phyloP scores from a whole-genome alignment of 2,329 filamentous ascomycete species.

The Ampelomyces quisqualis region DNA sequence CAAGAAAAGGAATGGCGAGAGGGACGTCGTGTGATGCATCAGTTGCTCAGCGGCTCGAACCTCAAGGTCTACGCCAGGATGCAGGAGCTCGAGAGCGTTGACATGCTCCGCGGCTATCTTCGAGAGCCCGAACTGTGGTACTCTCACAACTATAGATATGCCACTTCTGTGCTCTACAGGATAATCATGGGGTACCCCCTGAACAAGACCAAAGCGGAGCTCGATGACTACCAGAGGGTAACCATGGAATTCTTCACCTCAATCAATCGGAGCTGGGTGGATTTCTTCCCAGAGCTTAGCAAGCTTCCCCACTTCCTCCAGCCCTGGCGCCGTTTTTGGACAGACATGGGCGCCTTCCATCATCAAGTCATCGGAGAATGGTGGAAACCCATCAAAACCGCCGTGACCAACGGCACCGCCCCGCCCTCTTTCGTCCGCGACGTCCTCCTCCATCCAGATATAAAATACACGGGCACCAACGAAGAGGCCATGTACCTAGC shows the following conservation, averaged over 20 bases:
- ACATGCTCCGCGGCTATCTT: slow-evolving; percentile 42
- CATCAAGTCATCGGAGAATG: slow-evolving; percentile 39
- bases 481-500: slow-evolving; percentile 47
- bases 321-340: slow-evolving; percentile 39
- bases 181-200: slow-evolving; percentile 41
- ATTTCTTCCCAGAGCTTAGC: slow-evolving; percentile 44
- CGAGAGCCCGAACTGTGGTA: slow-evolving; percentile 42
- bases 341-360: slow-evolving; percentile 38
- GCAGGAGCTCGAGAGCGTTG: slow-evolving; percentile 43
- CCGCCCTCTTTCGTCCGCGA: slow-evolving; percentile 43
- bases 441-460: slow-evolving; percentile 30
- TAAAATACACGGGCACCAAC: slow-evolving; percentile 35
- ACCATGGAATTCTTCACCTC: slow-evolving; percentile 41
- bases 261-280: slow-evolving; percentile 40
- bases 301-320: slow-evolving; percentile 38
- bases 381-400: slow-evolving; percentile 36
- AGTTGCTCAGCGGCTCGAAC: slow-evolving; percentile 40
- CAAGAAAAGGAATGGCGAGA: slow-evolving; percentile 41
- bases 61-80: slow-evolving; percentile 37
- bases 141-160: slow-evolving; percentile 46
- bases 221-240: slow-evolving; percentile 44
- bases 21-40: slow-evolving; percentile 45
- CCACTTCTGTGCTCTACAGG: slow-evolving; percentile 43
- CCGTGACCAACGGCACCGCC: slow-evolving; percentile 31
- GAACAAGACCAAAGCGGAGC: slow-evolving; percentile 33